phyloP scores from a whole-genome alignment of 192 early-diverging fungal species.

The Ambispora gerdemannii region DNA sequence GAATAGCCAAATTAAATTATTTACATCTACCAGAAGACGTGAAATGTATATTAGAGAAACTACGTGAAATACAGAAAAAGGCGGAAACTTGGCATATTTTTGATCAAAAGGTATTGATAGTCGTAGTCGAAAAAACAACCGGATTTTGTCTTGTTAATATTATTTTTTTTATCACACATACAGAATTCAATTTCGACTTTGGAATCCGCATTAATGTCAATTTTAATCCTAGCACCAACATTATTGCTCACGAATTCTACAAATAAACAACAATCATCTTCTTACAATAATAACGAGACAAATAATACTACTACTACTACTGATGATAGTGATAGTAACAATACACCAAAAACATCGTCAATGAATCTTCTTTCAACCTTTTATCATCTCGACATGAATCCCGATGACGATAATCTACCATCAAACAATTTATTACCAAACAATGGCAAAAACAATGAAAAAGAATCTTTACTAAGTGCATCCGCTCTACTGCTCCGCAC shows the following conservation, averaged over 20 bases:
- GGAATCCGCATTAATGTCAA: slow-evolving; percentile 25
- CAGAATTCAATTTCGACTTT: slow-evolving; percentile 15
- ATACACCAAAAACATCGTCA: too few species aligned
- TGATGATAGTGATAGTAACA: too few species aligned
- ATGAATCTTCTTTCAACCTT: too few species aligned
- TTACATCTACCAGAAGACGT: slow-evolving; percentile 28
- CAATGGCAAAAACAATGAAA: too few species aligned
- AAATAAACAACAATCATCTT: neutral
- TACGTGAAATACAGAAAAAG: slow-evolving; percentile 12
- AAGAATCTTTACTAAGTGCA: slow-evolving; percentile 18
- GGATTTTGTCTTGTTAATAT: neutral
- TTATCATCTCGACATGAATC: neutral
- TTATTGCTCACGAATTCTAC: neutral
- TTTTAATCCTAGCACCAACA: slow-evolving; percentile 21
- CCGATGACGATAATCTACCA: neutral
- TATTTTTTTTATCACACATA: neutral
- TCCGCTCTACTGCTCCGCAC: neutral
- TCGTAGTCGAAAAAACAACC: neutral
- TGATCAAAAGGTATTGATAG: slow-evolving; percentile 10
- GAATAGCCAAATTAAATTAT: slow-evolving; percentile 10
- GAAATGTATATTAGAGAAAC: slow-evolving; percentile 19
- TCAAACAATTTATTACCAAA: neutral
- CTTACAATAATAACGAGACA: neutral
- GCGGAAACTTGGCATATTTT: neutral
- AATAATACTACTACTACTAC: too few species aligned